Evolutionary conservation across 2,329 filamentous ascomycete genomes (phyloP).

Genomic region (Myriosclerotinia duriaeana): DNA sequence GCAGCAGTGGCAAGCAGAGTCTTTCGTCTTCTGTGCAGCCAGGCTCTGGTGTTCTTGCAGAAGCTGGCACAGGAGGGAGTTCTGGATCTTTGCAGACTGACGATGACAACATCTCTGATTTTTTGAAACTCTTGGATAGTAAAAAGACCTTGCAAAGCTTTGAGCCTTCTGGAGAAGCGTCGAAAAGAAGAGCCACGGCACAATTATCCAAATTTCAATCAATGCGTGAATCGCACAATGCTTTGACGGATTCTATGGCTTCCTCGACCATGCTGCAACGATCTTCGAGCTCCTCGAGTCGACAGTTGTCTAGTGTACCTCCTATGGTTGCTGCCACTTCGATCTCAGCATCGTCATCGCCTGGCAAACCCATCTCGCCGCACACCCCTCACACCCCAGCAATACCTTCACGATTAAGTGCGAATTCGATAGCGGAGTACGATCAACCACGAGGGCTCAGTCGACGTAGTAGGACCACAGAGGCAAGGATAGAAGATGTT

Average conservation of each 20-base stretch:
- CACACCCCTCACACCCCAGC: constrained; percentile 92
- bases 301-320: constrained; percentile 58
- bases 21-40: constrained; percentile 69
- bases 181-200: constrained; percentile 72
- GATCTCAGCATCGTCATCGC: constrained; percentile 82
- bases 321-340: constrained; percentile 71
- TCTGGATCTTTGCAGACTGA: constrained; percentile 70
- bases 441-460: constrained; percentile 38
- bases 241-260: constrained; percentile 88
- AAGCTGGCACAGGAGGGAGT: constrained; percentile 64
- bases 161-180: constrained; percentile 65
- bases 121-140: constrained; percentile 82
- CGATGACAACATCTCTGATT: constrained; percentile 91
- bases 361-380: constrained; percentile 83
- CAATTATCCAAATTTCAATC: constrained; percentile 82
- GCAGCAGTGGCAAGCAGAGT: constrained; percentile 78
- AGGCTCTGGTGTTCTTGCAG: constrained; percentile 76
- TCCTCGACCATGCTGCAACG: constrained; percentile 83
- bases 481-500: constrained; percentile 34
- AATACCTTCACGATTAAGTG: constrained; percentile 88
- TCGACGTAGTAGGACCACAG: constrained; percentile 31
- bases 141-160: constrained; percentile 85
- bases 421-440: constrained; percentile 81
- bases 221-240: constrained; percentile 86
- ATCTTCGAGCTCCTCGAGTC: constrained; percentile 71